Evolutionary conservation across 1,284 basidiomycete genomes (phyloP), one percentile per base, ranked within the genome.

Genomic region (Ceratobasidium sp.): DNA sequence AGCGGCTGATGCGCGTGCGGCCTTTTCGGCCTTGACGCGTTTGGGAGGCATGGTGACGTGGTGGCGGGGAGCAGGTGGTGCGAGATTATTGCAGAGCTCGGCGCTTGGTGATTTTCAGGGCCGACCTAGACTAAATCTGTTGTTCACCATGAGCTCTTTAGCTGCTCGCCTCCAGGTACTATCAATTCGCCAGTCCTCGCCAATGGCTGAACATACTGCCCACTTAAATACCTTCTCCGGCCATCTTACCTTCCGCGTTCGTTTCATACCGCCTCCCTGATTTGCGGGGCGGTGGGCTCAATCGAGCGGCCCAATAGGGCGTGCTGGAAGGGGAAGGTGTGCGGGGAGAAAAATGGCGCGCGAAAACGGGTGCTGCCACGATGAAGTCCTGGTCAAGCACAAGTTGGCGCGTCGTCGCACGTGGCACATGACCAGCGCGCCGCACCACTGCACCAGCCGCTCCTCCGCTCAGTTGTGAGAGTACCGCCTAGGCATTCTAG

Each of bases 201-300:
- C 32, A 25, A 15, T 64, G 11, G 22, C 71, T 17, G 4, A 59
- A 52, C 15, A 64, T 74, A 59, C 22, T 22, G 4, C 44, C 5
- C 71, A 29, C 25, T 29, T 29, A 40, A 15, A 34, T 32, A 22
- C 34, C 43, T 29, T 29, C 34, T 17, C 43, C 9, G 29, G 49
- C 13, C 19, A 13, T 13, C 54, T 25, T 25, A 56, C 11, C 25
- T 29, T 32, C 51, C 71, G 22, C 89, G 90, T 77, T 82, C 87
- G 11, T 95, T 96, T 84, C 91, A 93, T 77, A 84, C 89, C 6
- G 89, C 93, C 22, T 85, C 89, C 0, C 84, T 29, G 25, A 29
- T 29, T 29, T 29, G 25, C 25, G 25, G 25, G 25, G 25, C 25
- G 25, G 25, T 29, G 25, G 25, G 25, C 25, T 29, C 25, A 29